A percentile compares a stretch with the other conserved stretches of the same genome.
Conservation (phyloP, 441 rosid genomes). For the Eutrema salsugineum region DNA sequence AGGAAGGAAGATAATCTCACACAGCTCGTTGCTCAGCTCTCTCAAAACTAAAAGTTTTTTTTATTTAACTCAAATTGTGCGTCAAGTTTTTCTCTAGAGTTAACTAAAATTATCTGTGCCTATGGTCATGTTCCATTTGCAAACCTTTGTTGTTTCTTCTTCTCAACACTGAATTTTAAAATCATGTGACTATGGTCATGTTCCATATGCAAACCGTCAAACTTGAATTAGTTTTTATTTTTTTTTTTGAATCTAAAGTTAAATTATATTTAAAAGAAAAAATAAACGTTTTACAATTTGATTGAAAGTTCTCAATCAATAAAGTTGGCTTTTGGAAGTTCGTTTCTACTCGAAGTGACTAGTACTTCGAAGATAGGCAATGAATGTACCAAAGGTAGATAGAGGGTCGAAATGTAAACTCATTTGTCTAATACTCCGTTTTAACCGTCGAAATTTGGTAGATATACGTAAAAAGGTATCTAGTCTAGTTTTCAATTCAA, state of each 20-base stretch:
- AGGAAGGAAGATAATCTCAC: constrained; percentile 52
- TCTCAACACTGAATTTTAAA: not conserved
- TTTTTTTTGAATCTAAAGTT: too few species aligned
- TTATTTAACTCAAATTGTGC: constrained; percentile 3
- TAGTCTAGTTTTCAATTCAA: too few species aligned
- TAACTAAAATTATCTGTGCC: not conserved
- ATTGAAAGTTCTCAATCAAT: too few species aligned
- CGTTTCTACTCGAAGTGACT: too few species aligned
- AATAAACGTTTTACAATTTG: too few species aligned
- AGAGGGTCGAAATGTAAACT: too few species aligned
- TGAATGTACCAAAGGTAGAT: too few species aligned
- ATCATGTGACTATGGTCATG: not conserved
- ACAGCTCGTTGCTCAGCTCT: constrained; percentile 50
- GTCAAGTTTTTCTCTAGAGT: not conserved
- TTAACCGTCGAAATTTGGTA: too few species aligned
- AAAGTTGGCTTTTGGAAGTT: not conserved
- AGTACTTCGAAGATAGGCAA: too few species aligned
- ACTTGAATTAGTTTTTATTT: not conserved
- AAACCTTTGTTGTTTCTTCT: constrained; percentile 1
- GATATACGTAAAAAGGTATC: too few species aligned
- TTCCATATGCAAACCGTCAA: not conserved
- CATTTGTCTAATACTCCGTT: too few species aligned
- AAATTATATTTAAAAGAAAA: too few species aligned
- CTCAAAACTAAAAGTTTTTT: constrained; percentile 38
- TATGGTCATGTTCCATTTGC: not conserved